Conservation (phyloP, 148 eudicot genomes). For the Chenopodium formosanum region DNA sequence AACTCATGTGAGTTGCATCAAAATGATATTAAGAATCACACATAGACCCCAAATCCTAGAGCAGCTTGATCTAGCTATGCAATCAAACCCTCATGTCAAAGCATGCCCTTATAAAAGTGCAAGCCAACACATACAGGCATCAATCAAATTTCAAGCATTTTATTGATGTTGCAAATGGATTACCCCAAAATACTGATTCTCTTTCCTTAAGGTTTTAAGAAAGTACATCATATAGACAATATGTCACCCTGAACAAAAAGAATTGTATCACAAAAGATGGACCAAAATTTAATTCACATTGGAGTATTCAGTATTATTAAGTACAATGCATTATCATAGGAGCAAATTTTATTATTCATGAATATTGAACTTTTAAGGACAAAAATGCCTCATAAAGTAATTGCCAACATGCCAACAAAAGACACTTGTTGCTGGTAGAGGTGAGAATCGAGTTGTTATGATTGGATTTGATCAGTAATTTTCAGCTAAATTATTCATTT, state of each 20-base stretch:
- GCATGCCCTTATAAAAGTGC: not conserved
- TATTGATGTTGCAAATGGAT: not conserved
- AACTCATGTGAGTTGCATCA: not conserved
- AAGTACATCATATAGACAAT: not conserved
- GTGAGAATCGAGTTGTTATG: not conserved
- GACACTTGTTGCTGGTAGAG: not conserved
- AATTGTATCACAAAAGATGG: not conserved
- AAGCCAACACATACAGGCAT: not conserved
- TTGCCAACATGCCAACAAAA: no score
- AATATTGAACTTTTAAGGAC: not conserved
- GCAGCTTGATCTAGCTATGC: not conserved
- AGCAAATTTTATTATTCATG: not conserved
- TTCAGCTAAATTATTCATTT: not conserved
- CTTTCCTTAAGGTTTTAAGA: not conserved
- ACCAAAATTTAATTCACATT: not conserved
- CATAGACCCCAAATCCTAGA: not conserved
- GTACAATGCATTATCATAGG: not conserved
- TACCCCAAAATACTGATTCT: not conserved
- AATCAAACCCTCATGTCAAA: not conserved
- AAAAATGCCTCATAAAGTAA: not conserved
- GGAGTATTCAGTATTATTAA: not conserved
- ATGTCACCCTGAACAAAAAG: not conserved
- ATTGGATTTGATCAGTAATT: not conserved
- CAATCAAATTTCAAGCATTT: not conserved
- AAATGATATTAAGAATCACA: not conserved